Evolutionary conservation across 345 rosid genomes (phyloP).

Genomic region (Moricandia arvensis): DNA sequence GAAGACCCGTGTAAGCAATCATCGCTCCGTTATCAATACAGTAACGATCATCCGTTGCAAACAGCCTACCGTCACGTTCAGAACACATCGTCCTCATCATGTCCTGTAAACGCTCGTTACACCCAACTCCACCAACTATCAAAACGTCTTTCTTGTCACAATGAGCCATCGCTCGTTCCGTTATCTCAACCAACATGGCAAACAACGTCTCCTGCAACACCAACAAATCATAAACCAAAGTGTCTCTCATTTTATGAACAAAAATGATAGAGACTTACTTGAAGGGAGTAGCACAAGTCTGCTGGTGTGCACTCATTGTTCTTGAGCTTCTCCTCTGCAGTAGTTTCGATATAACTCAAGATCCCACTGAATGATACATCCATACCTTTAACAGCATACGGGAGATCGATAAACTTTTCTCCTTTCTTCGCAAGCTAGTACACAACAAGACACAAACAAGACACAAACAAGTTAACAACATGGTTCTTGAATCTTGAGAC

Average conservation of each 20-base stretch:
- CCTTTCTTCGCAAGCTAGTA: constrained; percentile 94
- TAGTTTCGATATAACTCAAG: constrained; percentile 82
- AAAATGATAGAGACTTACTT: constrained; percentile 45
- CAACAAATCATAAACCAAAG: neutral
- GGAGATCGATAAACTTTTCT: constrained; percentile 80
- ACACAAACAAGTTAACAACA: neutral
- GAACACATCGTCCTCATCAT: constrained; percentile 98
- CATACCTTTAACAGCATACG: constrained; percentile 97
- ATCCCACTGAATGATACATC: constrained; percentile 97
- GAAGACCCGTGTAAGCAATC: constrained; percentile 96
- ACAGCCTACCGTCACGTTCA: constrained; percentile 75
- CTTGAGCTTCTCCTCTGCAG: constrained; percentile 80
- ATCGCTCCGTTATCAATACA: constrained; percentile 96
- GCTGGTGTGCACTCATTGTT: constrained; percentile 86
- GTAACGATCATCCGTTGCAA: constrained; percentile 89
- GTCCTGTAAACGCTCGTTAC: constrained; percentile 89
- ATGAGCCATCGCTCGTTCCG: constrained; percentile 96
- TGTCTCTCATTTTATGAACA: neutral
- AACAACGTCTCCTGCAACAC: constrained; percentile 70
- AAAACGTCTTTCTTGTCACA: constrained; percentile 90
- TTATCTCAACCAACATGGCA: constrained; percentile 97
- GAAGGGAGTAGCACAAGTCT: constrained; percentile 91
- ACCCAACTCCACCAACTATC: constrained; percentile 95
- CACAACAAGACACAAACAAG: constrained; percentile 10
- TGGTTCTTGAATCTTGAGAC: constrained; percentile 2